These are phyloP conservation scores for Aspergillus tamarii DNA, from an alignment of 2,329 filamentous ascomycete species.

Conservation along the genomic window DNA sequence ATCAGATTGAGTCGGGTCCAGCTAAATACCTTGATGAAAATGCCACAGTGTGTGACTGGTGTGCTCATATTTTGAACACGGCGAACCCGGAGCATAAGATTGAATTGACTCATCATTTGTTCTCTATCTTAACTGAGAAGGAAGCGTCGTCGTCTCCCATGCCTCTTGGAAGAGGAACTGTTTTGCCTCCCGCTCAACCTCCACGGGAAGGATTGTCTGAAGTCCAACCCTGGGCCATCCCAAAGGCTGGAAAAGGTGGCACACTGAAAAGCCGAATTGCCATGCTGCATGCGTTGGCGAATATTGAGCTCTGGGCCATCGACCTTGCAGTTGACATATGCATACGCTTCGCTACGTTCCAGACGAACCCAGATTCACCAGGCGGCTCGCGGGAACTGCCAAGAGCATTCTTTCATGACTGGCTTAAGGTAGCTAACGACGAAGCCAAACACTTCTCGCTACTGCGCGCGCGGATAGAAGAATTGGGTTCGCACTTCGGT, in stretches of 20 bases:
- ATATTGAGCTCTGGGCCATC: constrained; percentile 55
- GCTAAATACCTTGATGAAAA: constrained; percentile 43
- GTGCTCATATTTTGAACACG: constrained; percentile 50
- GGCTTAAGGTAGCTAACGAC: constrained; percentile 53
- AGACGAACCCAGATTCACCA: constrained; percentile 31
- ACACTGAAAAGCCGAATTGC: constrained; percentile 49
- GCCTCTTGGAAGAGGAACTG: constrained; percentile 44
- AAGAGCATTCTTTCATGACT: constrained; percentile 52
- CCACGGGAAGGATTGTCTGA: constrained; percentile 45
- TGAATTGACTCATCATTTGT: constrained; percentile 50
- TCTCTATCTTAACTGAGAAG: constrained; percentile 44
- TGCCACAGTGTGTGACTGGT: constrained; percentile 53
- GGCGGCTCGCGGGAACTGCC: constrained; percentile 37
- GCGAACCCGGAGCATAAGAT: constrained; percentile 52
- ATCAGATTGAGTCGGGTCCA: constrained; percentile 9
- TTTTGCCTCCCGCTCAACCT: constrained; percentile 44
- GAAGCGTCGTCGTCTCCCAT: constrained; percentile 46
- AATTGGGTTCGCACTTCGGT: constrained; percentile 50
- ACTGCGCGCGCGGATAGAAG: constrained; percentile 49
- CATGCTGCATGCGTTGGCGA: constrained; percentile 53
- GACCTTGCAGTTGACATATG: constrained; percentile 54
- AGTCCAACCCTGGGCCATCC: constrained; percentile 46
- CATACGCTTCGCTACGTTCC: constrained; percentile 50
- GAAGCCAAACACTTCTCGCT: constrained; percentile 55
- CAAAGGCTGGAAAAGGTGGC: constrained; percentile 46